Conservation (phyloP, 2,329 filamentous ascomycete species). For the Neonectria ditissima region DNA sequence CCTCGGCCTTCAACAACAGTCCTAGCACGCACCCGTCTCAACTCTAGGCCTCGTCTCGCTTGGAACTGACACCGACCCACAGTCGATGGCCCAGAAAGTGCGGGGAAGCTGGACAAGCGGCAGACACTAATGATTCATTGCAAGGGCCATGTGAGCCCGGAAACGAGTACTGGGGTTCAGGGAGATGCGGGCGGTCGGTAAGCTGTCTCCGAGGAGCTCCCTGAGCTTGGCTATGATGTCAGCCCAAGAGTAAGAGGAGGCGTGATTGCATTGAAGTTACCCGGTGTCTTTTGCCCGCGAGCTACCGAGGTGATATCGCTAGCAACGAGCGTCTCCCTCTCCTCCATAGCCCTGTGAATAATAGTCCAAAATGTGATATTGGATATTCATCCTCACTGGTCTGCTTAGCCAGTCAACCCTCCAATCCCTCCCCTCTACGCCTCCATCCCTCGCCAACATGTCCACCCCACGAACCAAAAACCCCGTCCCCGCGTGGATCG, state of each 20-base stretch:
- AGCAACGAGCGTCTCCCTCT: not conserved
- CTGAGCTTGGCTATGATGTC: not conserved
- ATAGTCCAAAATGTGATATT: constrained; percentile 14
- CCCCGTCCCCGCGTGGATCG: constrained; percentile 50
- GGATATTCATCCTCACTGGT: not conserved
- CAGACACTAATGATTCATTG: constrained; percentile 22
- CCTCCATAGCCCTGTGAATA: not conserved
- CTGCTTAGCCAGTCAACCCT: not conserved
- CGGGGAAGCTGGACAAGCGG: constrained; percentile 22
- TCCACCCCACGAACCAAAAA: constrained; percentile 42
- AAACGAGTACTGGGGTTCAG: not conserved
- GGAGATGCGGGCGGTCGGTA: not conserved
- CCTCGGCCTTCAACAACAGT: not conserved
- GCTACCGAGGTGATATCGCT: constrained; percentile 23
- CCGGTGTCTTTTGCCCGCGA: constrained; percentile 15
- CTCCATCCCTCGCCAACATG: constrained; percentile 27
- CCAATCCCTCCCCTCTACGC: not conserved
- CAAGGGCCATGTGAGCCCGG: constrained; percentile 1
- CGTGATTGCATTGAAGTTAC: not conserved
- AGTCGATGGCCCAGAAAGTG: not conserved
- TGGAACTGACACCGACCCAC: constrained; percentile 19
- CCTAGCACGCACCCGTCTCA: not conserved
- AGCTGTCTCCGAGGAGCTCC: not conserved
- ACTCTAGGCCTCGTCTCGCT: not conserved
- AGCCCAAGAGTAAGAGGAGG: not conserved